These are phyloP conservation scores for Pseudocercospora ulei DNA, from an alignment of 2,329 filamentous ascomycete genomes.

Conservation along the genomic window DNA sequence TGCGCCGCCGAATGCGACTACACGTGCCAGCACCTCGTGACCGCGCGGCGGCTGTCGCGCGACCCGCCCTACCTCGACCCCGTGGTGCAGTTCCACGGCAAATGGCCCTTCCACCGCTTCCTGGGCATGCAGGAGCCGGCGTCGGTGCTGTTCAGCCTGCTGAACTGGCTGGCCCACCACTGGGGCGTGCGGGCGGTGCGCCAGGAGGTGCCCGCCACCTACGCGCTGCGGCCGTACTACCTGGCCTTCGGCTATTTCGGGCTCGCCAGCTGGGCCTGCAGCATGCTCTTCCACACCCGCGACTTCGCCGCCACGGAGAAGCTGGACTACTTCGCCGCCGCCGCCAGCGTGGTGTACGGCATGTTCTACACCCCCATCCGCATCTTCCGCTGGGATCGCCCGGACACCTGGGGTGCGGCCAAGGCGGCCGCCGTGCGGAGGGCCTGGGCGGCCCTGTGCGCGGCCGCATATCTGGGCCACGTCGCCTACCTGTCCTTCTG, in stretches of 20 bases:
- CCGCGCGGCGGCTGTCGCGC: slow-evolving; percentile 56
- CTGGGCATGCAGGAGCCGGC: slow-evolving; percentile 91
- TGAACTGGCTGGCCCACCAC: slow-evolving; percentile 82
- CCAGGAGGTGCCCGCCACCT: slow-evolving; percentile 58
- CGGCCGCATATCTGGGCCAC: slow-evolving; percentile 61
- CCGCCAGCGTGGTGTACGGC: slow-evolving; percentile 80
- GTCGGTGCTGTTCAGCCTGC: slow-evolving; percentile 81
- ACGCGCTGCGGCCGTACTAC: slow-evolving; percentile 73
- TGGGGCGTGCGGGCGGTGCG: slow-evolving; percentile 63
- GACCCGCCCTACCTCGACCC: slow-evolving; percentile 55
- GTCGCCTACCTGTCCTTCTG: slow-evolving; percentile 76
- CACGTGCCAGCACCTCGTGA: slow-evolving; percentile 89
- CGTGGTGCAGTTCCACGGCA: slow-evolving; percentile 89
- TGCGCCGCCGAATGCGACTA: slow-evolving; percentile 96
- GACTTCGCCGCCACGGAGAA: slow-evolving; percentile 83
- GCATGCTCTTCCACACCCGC: slow-evolving; percentile 82
- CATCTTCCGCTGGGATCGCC: slow-evolving; percentile 68
- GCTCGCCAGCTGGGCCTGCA: slow-evolving; percentile 74
- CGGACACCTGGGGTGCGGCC: slow-evolving; percentile 36
- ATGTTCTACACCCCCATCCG: slow-evolving; percentile 76
- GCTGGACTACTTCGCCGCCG: slow-evolving; percentile 91
- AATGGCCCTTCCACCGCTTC: slow-evolving; percentile 92
- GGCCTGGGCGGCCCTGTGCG: slow-evolving; percentile 66
- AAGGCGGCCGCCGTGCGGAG: slow-evolving; percentile 47
- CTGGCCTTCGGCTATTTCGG: slow-evolving; percentile 69